A percentile compares a stretch with the other conserved stretches of the same genome.
These are phyloP conservation scores for Aurantiochytrium sp. DNA, from an alignment of 108 stramenopile genomes.

Conservation along the genomic window DNA sequence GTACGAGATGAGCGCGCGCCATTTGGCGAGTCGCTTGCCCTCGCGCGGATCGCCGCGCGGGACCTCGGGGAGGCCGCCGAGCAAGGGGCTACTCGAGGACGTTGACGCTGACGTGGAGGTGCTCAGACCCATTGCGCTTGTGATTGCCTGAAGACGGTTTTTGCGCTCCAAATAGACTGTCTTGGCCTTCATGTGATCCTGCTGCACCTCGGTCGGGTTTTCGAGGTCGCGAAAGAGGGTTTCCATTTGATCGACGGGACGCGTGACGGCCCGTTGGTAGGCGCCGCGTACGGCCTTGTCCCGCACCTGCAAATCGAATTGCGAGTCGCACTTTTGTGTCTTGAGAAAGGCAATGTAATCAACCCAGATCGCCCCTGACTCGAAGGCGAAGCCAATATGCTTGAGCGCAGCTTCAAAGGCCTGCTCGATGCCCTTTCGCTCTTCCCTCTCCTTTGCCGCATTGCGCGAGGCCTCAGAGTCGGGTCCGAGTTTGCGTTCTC, in stretches of 20 bases:
- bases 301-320: not conserved
- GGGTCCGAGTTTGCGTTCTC: not conserved
- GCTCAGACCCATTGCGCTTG: not conserved
- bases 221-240: not conserved
- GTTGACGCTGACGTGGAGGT: not conserved
- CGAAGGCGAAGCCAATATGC: not conserved
- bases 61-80: not conserved
- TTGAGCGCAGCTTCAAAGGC: not conserved
- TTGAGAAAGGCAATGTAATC: not conserved
- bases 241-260: not conserved
- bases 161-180: slow-evolving; percentile 3
- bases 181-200: not conserved
- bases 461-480: not conserved
- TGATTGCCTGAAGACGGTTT: not conserved
- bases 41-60: not conserved
- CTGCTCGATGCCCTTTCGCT: not conserved
- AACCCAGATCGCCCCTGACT: not conserved
- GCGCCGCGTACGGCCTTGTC: not conserved
- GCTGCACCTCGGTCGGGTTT: not conserved
- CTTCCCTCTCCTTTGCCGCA: not conserved
- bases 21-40: not conserved
- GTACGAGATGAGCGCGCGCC: not conserved
- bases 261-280: not conserved
- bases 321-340: not conserved
- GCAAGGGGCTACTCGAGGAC: not conserved